phyloP scores from a whole-genome alignment of 768 basidiomycete genomes.

The Auriculariales sp. region DNA sequence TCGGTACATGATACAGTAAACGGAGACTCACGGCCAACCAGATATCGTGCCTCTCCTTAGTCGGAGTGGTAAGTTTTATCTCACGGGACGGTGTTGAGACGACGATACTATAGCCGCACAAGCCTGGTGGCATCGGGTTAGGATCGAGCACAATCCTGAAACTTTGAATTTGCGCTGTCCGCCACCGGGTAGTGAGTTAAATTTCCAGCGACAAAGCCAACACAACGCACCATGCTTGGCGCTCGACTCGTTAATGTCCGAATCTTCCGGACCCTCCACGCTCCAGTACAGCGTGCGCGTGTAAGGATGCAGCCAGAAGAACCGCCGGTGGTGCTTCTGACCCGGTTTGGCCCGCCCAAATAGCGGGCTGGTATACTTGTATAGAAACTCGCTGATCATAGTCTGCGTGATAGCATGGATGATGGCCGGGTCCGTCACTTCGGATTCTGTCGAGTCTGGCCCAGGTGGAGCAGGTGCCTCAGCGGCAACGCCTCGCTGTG shows the following conservation, averaged over 20 bases:
- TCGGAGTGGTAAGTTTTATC: constrained; percentile 97
- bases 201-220: constrained; percentile 2
- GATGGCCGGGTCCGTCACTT: constrained; percentile 77
- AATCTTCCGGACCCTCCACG: constrained; percentile 81
- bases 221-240: constrained; percentile 83
- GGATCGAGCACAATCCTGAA: constrained; percentile 87
- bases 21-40: constrained; percentile 67
- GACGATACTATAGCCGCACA: constrained; percentile 85
- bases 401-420: constrained; percentile 98
- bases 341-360: constrained; percentile 78
- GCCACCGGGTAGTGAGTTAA: constrained; percentile 7
- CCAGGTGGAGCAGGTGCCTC: too few species aligned
- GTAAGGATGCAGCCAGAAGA: constrained; percentile 99
- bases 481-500: too few species aligned
- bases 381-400: constrained; percentile 98
- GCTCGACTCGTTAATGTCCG: constrained; percentile 77
- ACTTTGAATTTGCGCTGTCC: constrained; percentile 78
- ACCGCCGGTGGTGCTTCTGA: constrained; percentile 79
- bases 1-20: not conserved
- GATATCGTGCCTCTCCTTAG: constrained; percentile 90
- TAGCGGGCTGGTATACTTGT: constrained; percentile 86
- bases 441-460: too few species aligned
- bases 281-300: constrained; percentile 98
- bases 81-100: constrained; percentile 88
- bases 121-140: constrained; percentile 89